Conservation (phyloP, 208 protist genomes). For the Vickermania ingenoplastis region DNA sequence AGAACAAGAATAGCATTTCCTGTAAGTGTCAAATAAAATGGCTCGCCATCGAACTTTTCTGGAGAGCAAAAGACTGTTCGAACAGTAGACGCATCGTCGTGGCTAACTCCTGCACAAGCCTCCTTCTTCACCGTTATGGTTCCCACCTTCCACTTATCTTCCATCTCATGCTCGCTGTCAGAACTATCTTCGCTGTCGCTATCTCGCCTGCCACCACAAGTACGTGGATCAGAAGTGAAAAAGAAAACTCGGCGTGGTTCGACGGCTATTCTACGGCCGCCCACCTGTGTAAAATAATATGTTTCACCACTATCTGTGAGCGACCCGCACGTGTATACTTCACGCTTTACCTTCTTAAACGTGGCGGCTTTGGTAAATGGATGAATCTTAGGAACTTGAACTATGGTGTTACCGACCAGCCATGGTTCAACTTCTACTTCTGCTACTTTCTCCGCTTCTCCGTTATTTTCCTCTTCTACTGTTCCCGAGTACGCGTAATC, state of each 20-base stretch:
- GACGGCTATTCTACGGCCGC: not conserved
- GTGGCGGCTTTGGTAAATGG: not conserved
- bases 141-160: not conserved
- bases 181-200: no score
- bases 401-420: not conserved
- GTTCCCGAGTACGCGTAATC: not conserved
- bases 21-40: not conserved
- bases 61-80: not conserved
- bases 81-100: no score
- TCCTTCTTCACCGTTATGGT: not conserved
- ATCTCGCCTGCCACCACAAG: no score
- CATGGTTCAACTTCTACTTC: not conserved
- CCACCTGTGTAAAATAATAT: not conserved
- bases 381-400: slow-evolving; percentile 1
- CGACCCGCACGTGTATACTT: not conserved
- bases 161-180: no score
- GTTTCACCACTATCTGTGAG: not conserved
- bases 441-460: not conserved
- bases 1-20: slow-evolving; percentile 1
- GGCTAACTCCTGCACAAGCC: no score
- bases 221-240: no score
- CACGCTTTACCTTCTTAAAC: not conserved
- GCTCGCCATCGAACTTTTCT: not conserved
- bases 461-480: not conserved
- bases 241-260: not conserved